phyloP scores from a whole-genome alignment of 2,329 filamentous ascomycete species.

The Biscogniauxia sp. region DNA sequence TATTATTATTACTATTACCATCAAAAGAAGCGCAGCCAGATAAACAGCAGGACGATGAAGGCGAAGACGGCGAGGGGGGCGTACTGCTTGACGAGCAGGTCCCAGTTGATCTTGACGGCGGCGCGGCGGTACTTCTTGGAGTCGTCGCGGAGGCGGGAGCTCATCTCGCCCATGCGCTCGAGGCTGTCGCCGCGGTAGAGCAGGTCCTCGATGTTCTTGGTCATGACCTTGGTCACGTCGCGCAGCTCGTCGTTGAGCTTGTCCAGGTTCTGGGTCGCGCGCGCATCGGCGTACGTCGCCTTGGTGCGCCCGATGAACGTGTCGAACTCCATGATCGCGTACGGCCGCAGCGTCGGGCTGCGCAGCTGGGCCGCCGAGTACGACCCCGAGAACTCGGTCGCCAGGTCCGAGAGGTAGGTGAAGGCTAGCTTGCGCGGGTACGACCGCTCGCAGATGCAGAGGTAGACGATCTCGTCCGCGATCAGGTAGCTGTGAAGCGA shows the following conservation, averaged over 20 bases:
- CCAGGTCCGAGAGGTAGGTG: slow-evolving; percentile 92
- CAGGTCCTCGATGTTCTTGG: slow-evolving; percentile 98
- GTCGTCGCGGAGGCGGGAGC: slow-evolving; percentile 81
- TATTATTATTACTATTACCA: background rate
- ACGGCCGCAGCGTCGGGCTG: slow-evolving; percentile 74
- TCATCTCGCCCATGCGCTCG: slow-evolving; percentile 96
- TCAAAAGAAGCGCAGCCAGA: slow-evolving; percentile 93
- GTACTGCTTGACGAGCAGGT: slow-evolving; percentile 93
- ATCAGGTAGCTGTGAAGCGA: slow-evolving; percentile 69
- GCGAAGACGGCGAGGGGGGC: slow-evolving; percentile 82
- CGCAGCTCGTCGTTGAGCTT: slow-evolving; percentile 95
- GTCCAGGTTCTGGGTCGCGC: slow-evolving; percentile 88
- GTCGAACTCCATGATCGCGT: slow-evolving; percentile 97
- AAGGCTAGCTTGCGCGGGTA: slow-evolving; percentile 98
- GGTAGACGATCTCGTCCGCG: slow-evolving; percentile 78
- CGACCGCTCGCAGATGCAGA: slow-evolving; percentile 88
- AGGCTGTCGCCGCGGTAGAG: slow-evolving; percentile 91
- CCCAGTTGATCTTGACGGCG: slow-evolving; percentile 96
- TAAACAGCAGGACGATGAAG: slow-evolving; percentile 78
- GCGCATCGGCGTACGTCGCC: slow-evolving; percentile 88
- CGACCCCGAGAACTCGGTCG: slow-evolving; percentile 84
- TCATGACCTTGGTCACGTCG: slow-evolving; percentile 99
- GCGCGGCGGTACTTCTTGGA: slow-evolving; percentile 91
- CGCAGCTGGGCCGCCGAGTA: slow-evolving; percentile 75
- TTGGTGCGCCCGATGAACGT: slow-evolving; percentile 93